Percentiles rank a stretch among this genome's conserved stretches.
phyloP scores from a whole-genome alignment of 305 asterid species.

The Fraxinus floribunda region DNA sequence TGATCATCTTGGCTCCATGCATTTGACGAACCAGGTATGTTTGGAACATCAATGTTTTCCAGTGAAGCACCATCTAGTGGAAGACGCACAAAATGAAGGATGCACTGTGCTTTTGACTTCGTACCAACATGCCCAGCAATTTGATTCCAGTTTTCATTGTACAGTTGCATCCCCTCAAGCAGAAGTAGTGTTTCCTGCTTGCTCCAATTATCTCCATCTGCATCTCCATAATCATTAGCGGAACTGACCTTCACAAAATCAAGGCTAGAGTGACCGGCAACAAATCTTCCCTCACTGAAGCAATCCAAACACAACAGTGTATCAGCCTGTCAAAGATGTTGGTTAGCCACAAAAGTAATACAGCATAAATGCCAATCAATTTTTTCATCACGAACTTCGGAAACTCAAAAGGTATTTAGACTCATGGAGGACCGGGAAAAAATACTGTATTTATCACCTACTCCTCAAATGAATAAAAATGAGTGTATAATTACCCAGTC shows the following conservation, averaged over 20 bases:
- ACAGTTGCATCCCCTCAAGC: slow-evolving; percentile 86
- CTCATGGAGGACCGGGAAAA: background rate
- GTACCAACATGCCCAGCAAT: slow-evolving; percentile 92
- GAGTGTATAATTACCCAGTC: background rate
- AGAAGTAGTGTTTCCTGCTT: slow-evolving; percentile 85
- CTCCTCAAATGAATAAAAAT: background rate
- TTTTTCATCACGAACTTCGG: background rate
- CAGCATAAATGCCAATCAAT: background rate
- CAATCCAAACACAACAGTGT: slow-evolving; percentile 78
- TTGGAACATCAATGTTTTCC: slow-evolving; percentile 68
- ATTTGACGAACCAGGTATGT: slow-evolving; percentile 51
- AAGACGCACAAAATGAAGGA: slow-evolving; percentile 86
- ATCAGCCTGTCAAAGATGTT: slow-evolving; percentile 60
- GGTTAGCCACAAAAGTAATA: slow-evolving; percentile 22
- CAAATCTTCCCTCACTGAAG: slow-evolving; percentile 84
- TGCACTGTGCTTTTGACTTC: slow-evolving; percentile 93
- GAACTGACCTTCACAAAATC: slow-evolving; percentile 75
- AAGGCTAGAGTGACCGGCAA: slow-evolving; percentile 88
- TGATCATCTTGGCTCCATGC: slow-evolving; percentile 37
- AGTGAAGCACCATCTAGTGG: slow-evolving; percentile 62
- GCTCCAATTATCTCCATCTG: slow-evolving; percentile 86
- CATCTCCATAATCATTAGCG: slow-evolving; percentile 58
- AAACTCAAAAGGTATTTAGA: background rate
- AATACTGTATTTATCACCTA: background rate
- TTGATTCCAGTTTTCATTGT: slow-evolving; percentile 84